These are phyloP conservation scores for Lachnellula occidentalis DNA, from an alignment of 2,329 filamentous ascomycete genomes.

Conservation along the genomic window DNA sequence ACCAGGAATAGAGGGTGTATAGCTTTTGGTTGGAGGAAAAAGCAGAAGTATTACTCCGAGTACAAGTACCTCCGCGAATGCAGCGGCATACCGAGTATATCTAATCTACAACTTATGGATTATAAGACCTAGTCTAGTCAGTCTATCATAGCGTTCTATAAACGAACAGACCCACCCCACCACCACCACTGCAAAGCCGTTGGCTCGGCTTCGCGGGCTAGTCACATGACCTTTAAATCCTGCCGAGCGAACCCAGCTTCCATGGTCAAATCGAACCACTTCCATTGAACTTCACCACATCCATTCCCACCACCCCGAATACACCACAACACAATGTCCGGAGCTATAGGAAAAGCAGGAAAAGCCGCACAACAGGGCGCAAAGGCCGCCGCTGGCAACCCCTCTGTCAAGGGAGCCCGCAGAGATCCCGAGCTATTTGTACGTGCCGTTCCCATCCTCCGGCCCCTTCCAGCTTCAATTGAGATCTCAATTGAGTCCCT, in stretches of 20 bases:
- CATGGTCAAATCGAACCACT: conserved; percentile 13
- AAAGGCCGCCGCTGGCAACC: conserved; percentile 29
- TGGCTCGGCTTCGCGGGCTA: not conserved
- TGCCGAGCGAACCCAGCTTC: too few relatives aligned
- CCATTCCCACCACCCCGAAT: conserved; percentile 10
- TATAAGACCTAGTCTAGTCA: too few relatives aligned
- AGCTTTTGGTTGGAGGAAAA: too few relatives aligned
- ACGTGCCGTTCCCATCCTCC: conserved; percentile 33
- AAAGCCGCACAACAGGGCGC: conserved; percentile 22
- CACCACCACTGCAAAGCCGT: too few relatives aligned
- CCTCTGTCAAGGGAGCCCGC: conserved; percentile 41
- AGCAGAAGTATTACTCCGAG: too few relatives aligned
- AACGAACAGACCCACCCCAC: too few relatives aligned
- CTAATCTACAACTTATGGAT: too few relatives aligned
- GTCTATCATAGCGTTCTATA: too few relatives aligned
- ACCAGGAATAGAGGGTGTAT: too few relatives aligned
- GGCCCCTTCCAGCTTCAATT: not conserved
- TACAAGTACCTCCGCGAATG: too few relatives aligned
- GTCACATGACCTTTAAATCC: too few relatives aligned
- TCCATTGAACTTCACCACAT: conserved; percentile 1
- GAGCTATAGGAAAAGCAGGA: conserved; percentile 27
- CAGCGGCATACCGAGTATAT: too few relatives aligned
- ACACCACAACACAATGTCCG: conserved; percentile 25
- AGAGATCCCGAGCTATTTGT: conserved; percentile 71
- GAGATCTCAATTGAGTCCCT: not conserved